A percentile compares a stretch with the other conserved stretches of the same genome.
These are phyloP conservation scores for Penicillium fimorum DNA, from an alignment of 495 filamentous ascomycete species.

Conservation along the genomic window DNA sequence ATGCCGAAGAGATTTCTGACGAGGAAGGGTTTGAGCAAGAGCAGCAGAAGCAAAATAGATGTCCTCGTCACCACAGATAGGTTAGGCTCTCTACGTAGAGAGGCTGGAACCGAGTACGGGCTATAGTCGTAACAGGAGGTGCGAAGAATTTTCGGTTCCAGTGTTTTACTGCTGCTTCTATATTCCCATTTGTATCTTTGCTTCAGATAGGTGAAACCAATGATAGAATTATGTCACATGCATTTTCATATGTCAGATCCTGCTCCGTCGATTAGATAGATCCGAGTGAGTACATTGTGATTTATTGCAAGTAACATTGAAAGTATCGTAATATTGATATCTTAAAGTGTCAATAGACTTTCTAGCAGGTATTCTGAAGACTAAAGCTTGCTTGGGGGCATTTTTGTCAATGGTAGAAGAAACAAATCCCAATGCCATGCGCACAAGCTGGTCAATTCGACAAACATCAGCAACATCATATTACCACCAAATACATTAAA, in stretches of 20 bases:
- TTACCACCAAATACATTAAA: constrained; percentile 5
- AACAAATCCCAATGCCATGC: background rate
- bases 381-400: background rate
- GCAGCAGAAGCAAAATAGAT: background rate
- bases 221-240: background rate
- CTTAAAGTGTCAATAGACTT: too few species aligned
- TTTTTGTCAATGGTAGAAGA: background rate
- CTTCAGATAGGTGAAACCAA: background rate
- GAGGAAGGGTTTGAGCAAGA: background rate
- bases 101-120: background rate
- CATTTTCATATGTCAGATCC: background rate
- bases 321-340: too few species aligned
- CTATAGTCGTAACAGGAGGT: background rate
- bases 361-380: too few species aligned
- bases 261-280: background rate
- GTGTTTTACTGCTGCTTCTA: background rate
- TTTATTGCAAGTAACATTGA: too few species aligned
- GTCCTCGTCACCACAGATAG: background rate
- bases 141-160: background rate
- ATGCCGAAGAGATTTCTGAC: background rate
- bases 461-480: background rate
- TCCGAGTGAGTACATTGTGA: too few species aligned
- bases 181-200: background rate
- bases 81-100: background rate
- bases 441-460: background rate